A percentile compares a stretch with the other conserved stretches of the same genome.
Conservation (phyloP, 768 basidiomycete species). For the Fibroporia radiculosa region DNA sequence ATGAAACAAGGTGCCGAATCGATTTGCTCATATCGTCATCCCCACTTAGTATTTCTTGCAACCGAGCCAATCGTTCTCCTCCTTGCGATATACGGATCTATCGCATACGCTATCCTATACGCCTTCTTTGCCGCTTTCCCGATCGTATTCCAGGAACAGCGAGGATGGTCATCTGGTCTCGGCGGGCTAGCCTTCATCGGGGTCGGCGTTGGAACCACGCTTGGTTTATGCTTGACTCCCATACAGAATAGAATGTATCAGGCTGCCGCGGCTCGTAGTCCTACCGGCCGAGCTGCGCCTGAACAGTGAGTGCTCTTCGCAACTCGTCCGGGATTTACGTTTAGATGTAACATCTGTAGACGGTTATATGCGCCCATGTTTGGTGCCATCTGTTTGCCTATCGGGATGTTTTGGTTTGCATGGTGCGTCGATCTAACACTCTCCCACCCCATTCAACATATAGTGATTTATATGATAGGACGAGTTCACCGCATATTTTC, state of each 20-base stretch:
- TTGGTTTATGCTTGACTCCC: slow-evolving; percentile 44
- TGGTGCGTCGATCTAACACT: slow-evolving; percentile 34
- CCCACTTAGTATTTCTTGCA: slow-evolving; percentile 42
- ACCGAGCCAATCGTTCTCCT: slow-evolving; percentile 59
- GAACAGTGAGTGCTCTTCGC: slow-evolving; percentile 44
- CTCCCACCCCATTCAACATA: too few relatives aligned
- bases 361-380: slow-evolving; percentile 53
- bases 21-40: neutral
- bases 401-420: slow-evolving; percentile 62
- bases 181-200: slow-evolving; percentile 59
- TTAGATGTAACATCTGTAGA: slow-evolving; percentile 10
- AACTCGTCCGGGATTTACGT: neutral
- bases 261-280: slow-evolving; percentile 38
- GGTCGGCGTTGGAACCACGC: slow-evolving; percentile 47
- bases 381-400: slow-evolving; percentile 44
- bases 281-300: slow-evolving; percentile 45
- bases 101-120: slow-evolving; percentile 58
- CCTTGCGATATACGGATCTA: slow-evolving; percentile 49
- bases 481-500: slow-evolving; percentile 41
- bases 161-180: slow-evolving; percentile 44
- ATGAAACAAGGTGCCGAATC: slow-evolving; percentile 12
- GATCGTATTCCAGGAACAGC: slow-evolving; percentile 48
- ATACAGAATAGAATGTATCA: slow-evolving; percentile 48
- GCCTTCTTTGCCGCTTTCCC: slow-evolving; percentile 58
- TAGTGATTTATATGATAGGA: slow-evolving; percentile 28